These are phyloP conservation scores for Craspedostauros australis DNA, from an alignment of 108 stramenopile species.

Conservation along the genomic window DNA sequence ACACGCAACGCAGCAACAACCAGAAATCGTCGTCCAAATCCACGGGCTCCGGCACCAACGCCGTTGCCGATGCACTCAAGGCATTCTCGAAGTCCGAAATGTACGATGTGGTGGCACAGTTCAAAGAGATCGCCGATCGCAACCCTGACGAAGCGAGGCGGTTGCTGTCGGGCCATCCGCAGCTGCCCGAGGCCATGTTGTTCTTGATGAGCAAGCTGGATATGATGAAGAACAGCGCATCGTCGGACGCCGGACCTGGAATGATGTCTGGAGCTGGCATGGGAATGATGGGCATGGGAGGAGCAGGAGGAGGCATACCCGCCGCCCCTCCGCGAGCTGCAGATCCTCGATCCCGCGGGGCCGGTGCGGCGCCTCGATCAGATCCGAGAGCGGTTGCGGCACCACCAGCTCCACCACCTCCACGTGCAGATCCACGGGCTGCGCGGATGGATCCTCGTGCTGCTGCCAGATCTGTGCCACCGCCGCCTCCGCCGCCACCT, in stretches of 20 bases:
- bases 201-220: conserved; percentile 85
- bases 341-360: conserved; percentile 22
- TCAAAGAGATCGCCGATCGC: conserved; percentile 85
- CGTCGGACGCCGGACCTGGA: conserved; percentile 16
- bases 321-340: conserved; percentile 12
- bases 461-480: conserved; percentile 30
- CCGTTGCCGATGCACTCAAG: conserved; percentile 73
- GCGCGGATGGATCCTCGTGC: conserved; percentile 47
- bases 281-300: neutral
- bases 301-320: conserved; percentile 6
- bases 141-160: conserved; percentile 89
- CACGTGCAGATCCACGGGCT: conserved; percentile 26
- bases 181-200: conserved; percentile 86
- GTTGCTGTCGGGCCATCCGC: conserved; percentile 77
- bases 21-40: neutral
- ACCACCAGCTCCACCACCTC: conserved; percentile 19
- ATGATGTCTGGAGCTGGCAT: neutral
- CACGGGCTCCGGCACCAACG: conserved; percentile 52
- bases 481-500: conserved; percentile 29
- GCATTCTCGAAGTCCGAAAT: conserved; percentile 85
- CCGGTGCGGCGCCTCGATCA: conserved; percentile 13
- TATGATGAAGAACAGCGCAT: conserved; percentile 82
- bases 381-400: conserved; percentile 37
- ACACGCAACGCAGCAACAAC: conserved; percentile 14
- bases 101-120: conserved; percentile 82